These are phyloP conservation scores for Fusarium tjaetaba DNA, from an alignment of 2,329 filamentous ascomycete species.

Conservation along the genomic window DNA sequence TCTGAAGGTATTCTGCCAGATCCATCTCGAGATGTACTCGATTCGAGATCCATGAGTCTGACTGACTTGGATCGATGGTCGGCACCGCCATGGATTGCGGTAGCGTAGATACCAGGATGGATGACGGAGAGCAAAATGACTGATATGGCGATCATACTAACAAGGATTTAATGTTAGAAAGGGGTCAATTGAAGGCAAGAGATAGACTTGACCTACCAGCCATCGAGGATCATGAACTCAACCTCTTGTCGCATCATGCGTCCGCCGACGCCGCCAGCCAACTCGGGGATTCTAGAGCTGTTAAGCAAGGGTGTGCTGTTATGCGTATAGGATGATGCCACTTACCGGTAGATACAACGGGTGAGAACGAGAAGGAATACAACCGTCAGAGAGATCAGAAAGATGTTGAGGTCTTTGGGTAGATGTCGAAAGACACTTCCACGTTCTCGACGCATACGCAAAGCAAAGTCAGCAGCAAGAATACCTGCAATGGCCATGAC, in stretches of 20 bases:
- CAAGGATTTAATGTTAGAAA: accelerated
- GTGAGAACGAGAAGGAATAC: background rate
- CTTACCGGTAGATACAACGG: background rate
- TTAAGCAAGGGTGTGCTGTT: accelerated
- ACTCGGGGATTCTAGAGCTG: background rate
- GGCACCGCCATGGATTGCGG: background rate
- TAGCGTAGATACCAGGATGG: background rate
- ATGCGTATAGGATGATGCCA: accelerated
- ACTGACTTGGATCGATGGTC: background rate
- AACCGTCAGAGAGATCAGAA: background rate
- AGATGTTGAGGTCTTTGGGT: background rate
- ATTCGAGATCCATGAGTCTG: background rate
- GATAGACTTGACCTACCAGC: background rate
- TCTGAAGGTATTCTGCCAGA: background rate
- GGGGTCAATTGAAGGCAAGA: accelerated
- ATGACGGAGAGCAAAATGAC: background rate
- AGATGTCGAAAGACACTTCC: background rate
- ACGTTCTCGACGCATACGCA: background rate
- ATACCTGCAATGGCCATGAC: background rate
- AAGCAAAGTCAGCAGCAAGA: background rate
- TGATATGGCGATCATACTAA: background rate
- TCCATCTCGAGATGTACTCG: background rate
- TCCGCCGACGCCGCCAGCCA: background rate
- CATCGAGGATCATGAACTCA: background rate
- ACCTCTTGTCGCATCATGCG: background rate